Evolutionary conservation across 208 protist species (phyloP), one percentile per base, ranked within the genome.

Genomic region (Sergeia podlipaevii): DNA sequence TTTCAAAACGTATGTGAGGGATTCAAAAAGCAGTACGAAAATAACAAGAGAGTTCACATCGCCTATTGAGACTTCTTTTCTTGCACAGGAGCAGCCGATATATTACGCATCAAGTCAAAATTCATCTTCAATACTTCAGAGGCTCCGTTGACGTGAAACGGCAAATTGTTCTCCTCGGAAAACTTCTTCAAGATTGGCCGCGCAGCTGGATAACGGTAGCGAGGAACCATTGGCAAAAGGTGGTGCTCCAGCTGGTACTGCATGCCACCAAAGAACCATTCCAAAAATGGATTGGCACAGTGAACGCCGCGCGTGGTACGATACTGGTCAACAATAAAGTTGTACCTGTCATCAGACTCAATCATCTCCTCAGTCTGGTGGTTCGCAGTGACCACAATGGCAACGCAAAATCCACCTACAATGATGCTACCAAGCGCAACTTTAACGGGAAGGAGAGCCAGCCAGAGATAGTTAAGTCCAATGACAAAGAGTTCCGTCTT

Each of bases 171-270:
- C 21, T 87, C 83, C 52, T 85, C 68, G 18, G 83, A 78, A 49
- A 91, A 91, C 60, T 90, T 84, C 46, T 73, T 74, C 8, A 91
- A 61, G 29, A 88, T 47, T n/a, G 47, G 47, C 21, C 79, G 77
- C 3, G 62, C 65, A 49, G 63, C 69, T 10, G 78, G 73, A 66
- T 91, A 91, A 43, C 79, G 75, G 64, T 91, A 87, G 52, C 75
- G 78, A 0, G 83, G 73, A 23, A 86, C 63, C 36, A 56, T 79
- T 11, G 79, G 83, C 21, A 91, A 70, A n/a, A 87, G 67, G 62
- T 91, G 83, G 66, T 91, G 83, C 70, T 91, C 83, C 21, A 91
- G 70, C 66, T 91, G 83, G 66, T 87, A 91, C 61, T 87, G 83
- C 83, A 91, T 91, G 52, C 79, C 83, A 24, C 83, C 78, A 41